Conservation (phyloP, 2,329 filamentous ascomycete species). For the Arthroderma sp. region DNA sequence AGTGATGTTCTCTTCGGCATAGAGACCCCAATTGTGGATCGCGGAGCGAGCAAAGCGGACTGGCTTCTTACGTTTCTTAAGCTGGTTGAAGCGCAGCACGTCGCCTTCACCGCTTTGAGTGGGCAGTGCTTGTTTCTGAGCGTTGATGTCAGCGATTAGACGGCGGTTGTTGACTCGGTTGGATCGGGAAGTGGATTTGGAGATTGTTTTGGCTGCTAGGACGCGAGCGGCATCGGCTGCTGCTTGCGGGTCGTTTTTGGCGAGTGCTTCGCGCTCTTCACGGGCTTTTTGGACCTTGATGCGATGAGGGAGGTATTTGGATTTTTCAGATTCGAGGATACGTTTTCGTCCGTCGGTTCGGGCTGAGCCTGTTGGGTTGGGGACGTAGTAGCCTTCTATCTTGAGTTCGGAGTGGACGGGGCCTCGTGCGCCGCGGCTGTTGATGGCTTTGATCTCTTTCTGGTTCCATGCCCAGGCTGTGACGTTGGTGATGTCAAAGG, state of each 20-base stretch:
- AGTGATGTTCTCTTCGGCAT: constrained; percentile 92
- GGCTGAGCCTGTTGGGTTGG: constrained; percentile 72
- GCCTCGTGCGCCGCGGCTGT: constrained; percentile 45
- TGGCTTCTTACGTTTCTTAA: constrained; percentile 98
- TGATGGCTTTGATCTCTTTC: constrained; percentile 59
- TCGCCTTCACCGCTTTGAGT: constrained; percentile 71
- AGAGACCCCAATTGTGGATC: constrained; percentile 97
- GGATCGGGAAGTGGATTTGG: constrained; percentile 81
- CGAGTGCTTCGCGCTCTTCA: constrained; percentile 73
- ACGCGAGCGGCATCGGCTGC: constrained; percentile 59
- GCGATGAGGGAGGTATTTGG: constrained; percentile 92
- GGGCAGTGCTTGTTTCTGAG: constrained; percentile 65
- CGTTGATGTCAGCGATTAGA: constrained; percentile 85
- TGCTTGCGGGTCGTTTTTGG: constrained; percentile 50
- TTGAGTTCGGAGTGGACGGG: constrained; percentile 41
- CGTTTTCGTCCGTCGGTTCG: constrained; percentile 89
- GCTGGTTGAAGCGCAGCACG: constrained; percentile 92
- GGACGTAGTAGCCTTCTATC: constrained; percentile 64
- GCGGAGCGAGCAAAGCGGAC: constrained; percentile 95
- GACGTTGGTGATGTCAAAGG: constrained; percentile 44
- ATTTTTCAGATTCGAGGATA: constrained; percentile 94
- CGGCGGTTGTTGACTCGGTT: constrained; percentile 94
- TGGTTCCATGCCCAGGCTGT: constrained; percentile 59
- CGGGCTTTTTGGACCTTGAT: constrained; percentile 88
- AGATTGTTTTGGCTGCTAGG: constrained; percentile 64